phyloP scores from a whole-genome alignment of 768 basidiomycete species.

The Cystofilobasidium macerans region DNA sequence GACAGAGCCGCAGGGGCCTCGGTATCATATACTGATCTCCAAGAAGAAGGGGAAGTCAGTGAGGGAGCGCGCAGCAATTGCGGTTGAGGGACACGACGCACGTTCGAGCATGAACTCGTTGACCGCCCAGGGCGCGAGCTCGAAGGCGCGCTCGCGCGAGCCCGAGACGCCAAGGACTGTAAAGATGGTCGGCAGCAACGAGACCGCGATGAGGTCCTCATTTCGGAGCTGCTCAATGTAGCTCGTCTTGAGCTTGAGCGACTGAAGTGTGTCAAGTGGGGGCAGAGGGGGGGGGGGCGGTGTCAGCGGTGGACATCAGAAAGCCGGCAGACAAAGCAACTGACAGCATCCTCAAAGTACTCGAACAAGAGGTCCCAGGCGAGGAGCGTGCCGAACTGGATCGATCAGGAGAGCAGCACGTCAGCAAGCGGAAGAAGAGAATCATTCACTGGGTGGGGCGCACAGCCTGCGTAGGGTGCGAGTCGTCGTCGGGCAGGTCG shows the following conservation, averaged over 20 bases:
- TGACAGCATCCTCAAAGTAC: conserved; percentile 67
- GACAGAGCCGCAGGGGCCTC: conserved; percentile 39
- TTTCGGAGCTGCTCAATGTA: conserved; percentile 79
- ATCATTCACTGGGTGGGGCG: not conserved
- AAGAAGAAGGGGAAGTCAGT: conserved; percentile 7
- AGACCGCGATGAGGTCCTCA: conserved; percentile 50
- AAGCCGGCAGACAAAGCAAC: conserved; percentile 31
- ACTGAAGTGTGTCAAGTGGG: conserved; percentile 44
- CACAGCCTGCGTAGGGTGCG: not conserved
- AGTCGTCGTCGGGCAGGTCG: conserved; percentile 39
- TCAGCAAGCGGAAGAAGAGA: not conserved
- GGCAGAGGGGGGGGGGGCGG: not conserved
- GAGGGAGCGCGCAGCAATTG: not conserved
- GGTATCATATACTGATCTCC: conserved; percentile 31
- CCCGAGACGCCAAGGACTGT: conserved; percentile 55
- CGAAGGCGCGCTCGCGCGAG: conserved; percentile 50
- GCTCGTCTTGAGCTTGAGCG: conserved; percentile 67
- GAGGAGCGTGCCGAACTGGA: conserved; percentile 43
- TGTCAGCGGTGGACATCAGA: not conserved
- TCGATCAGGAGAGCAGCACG: not conserved
- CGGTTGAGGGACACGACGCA: conserved; percentile 40
- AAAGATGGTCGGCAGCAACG: conserved; percentile 64
- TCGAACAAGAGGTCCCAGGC: conserved; percentile 85
- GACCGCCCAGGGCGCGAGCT: conserved; percentile 72
- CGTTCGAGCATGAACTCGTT: conserved; percentile 70